Conservation (phyloP, 2,329 filamentous ascomycete species). For the Gnomoniopsis smithogilvyi region DNA sequence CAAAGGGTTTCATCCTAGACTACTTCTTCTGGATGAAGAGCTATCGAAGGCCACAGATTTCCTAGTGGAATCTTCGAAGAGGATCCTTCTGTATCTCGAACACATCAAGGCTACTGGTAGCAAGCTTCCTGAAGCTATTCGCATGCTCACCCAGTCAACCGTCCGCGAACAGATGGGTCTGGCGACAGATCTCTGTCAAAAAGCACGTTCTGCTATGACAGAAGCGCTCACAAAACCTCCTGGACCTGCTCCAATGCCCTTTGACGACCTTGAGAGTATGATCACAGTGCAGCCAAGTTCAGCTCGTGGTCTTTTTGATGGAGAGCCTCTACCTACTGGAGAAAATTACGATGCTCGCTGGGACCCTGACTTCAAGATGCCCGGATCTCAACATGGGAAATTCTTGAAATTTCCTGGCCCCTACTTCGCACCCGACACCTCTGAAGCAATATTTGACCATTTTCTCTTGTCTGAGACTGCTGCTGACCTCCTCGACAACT, state of each 20-base stretch:
- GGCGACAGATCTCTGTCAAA: neutral
- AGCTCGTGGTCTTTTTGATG: neutral
- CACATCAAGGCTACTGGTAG: neutral
- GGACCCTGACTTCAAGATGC: neutral
- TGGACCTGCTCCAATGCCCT: slow-evolving; percentile 2
- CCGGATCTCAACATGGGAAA: slow-evolving; percentile 1
- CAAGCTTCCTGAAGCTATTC: neutral
- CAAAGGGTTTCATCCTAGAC: neutral
- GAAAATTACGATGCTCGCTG: neutral
- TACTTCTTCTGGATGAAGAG: neutral
- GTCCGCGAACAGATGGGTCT: neutral
- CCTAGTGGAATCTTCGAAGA: slow-evolving; percentile 2
- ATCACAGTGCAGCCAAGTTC: neutral
- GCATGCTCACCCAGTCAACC: neutral
- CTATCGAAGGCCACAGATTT: neutral
- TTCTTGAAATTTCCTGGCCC: slow-evolving; percentile 2
- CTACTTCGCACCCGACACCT: neutral
- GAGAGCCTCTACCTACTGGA: neutral
- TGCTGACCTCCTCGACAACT: neutral
- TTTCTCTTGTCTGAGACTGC: neutral
- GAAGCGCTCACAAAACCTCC: neutral
- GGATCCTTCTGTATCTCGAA: slow-evolving; percentile 5
- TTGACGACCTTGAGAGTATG: neutral
- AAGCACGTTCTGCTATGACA: neutral
- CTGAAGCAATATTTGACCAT: neutral